These are phyloP conservation scores for Russula sp. DNA, from an alignment of 768 basidiomycete species.

Conservation along the genomic window DNA sequence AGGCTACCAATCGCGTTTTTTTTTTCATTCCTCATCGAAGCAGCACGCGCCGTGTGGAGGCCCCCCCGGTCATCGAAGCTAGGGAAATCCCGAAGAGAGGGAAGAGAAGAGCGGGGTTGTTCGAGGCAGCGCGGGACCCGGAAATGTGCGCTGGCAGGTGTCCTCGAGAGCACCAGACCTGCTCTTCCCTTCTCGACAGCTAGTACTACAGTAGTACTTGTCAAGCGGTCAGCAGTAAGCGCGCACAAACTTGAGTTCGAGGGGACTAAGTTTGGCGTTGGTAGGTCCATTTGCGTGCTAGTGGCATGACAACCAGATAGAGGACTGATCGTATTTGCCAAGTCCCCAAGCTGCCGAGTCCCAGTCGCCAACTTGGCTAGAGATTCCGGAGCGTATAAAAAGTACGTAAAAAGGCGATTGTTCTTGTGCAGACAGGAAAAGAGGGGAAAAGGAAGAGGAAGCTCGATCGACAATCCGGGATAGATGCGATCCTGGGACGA, in stretches of 20 bases:
- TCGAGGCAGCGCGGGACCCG: background rate
- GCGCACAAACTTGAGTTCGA: too few relatives aligned
- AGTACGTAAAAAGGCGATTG: slow-evolving; percentile 12
- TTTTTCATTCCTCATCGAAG: background rate
- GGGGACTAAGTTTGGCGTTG: background rate
- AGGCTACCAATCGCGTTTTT: background rate
- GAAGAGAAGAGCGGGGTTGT: background rate
- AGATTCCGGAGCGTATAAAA: background rate
- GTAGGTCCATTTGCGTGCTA: background rate
- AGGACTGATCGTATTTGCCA: too few relatives aligned
- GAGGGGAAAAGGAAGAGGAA: background rate
- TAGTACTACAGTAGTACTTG: background rate
- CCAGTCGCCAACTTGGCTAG: background rate
- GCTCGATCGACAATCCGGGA: slow-evolving; percentile 14
- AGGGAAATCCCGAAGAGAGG: slow-evolving; percentile 1
- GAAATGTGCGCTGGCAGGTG: background rate
- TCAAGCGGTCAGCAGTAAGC: too few relatives aligned
- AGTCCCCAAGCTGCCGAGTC: too few relatives aligned
- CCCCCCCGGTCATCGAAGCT: slow-evolving; percentile 6
- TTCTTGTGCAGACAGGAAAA: background rate
- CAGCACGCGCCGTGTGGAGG: background rate
- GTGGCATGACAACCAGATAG: background rate
- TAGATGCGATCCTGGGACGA: slow-evolving; percentile 11
- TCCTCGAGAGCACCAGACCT: too few relatives aligned
- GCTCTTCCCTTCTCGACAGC: background rate